A percentile compares a stretch with the other conserved stretches of the same genome.
phyloP scores from a whole-genome alignment of 768 basidiomycete genomes.

The Mycena chlorophos region DNA sequence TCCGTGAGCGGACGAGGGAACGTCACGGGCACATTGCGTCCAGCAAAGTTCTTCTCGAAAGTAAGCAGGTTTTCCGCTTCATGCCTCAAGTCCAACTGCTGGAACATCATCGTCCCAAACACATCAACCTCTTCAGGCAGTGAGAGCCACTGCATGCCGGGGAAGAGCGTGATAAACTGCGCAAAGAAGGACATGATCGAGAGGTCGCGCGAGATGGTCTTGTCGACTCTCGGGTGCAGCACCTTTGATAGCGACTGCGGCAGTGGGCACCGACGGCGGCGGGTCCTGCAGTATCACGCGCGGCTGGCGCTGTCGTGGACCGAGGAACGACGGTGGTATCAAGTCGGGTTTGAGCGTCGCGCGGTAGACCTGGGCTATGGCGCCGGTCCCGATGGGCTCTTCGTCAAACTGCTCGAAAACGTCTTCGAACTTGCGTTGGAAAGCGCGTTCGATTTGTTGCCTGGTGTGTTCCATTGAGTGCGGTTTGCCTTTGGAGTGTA shows the following conservation, averaged over 20 bases:
- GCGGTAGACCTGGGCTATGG: constrained; percentile 97
- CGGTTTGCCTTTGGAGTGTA: constrained; percentile 85
- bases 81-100: constrained; percentile 86
- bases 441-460: constrained; percentile 77
- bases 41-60: constrained; percentile 86
- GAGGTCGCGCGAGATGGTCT: constrained; percentile 85
- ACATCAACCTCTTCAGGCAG: constrained; percentile 93
- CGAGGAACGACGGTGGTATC: constrained; percentile 81
- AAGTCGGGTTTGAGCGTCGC: constrained; percentile 83
- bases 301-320: constrained; percentile 63
- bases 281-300: constrained; percentile 64
- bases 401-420: constrained; percentile 91
- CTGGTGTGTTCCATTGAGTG: constrained; percentile 83
- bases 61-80: constrained; percentile 85
- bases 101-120: constrained; percentile 95
- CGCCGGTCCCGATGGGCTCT: constrained; percentile 91
- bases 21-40: constrained; percentile 75
- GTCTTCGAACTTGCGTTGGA: constrained; percentile 78
- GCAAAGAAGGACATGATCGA: constrained; percentile 96
- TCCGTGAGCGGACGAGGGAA: constrained; percentile 86
- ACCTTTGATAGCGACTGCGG: constrained; percentile 95
- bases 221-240: constrained; percentile 82
- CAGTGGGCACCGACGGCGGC: constrained; percentile 72
- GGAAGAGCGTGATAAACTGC: constrained; percentile 68
- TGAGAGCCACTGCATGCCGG: constrained; percentile 96